A percentile compares a stretch with the other conserved stretches of the same genome.
Evolutionary conservation across 2,329 filamentous ascomycete genomes (phyloP).

Genomic region (Ophiocordyceps unilateralis): DNA sequence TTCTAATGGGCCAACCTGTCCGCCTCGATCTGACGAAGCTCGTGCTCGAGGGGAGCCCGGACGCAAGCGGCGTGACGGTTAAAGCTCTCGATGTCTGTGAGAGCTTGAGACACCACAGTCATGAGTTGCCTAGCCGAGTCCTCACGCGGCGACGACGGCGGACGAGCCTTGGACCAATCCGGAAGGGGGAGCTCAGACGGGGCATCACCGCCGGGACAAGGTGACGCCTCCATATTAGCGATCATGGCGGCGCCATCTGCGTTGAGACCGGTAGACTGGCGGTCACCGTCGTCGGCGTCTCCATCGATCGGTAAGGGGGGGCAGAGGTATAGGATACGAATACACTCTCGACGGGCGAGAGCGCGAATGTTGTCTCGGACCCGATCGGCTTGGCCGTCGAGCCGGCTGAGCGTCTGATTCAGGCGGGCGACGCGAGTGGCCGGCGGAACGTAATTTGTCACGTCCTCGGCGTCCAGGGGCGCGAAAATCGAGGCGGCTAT

Average conservation of each 20-base stretch:
- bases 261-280: neutral
- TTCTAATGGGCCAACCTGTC: conserved; percentile 2
- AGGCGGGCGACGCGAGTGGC: conserved; percentile 5
- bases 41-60: conserved; percentile 7
- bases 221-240: conserved; percentile 11
- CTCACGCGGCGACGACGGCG: conserved; percentile 7
- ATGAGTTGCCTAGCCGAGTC: conserved; percentile 7
- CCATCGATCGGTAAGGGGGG: too few species aligned
- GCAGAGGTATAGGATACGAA: conserved; percentile 15
- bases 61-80: conserved; percentile 7
- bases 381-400: conserved; percentile 10
- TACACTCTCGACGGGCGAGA: conserved; percentile 13
- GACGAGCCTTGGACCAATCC: conserved; percentile 3
- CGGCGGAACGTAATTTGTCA: neutral
- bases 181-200: conserved; percentile 4
- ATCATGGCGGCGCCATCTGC: conserved; percentile 10
- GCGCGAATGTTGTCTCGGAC: conserved; percentile 14
- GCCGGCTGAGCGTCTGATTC: conserved; percentile 5
- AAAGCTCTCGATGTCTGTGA: conserved; percentile 8
- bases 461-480: conserved; percentile 9
- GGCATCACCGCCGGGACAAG: neutral
- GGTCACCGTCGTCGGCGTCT: neutral
- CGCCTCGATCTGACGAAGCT: conserved; percentile 1
- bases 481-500: conserved; percentile 17
- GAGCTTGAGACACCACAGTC: conserved; percentile 5